Base-by-base conservation (phyloP, 257 asterid genomes). In the Thymus mandschuricus region DNA sequence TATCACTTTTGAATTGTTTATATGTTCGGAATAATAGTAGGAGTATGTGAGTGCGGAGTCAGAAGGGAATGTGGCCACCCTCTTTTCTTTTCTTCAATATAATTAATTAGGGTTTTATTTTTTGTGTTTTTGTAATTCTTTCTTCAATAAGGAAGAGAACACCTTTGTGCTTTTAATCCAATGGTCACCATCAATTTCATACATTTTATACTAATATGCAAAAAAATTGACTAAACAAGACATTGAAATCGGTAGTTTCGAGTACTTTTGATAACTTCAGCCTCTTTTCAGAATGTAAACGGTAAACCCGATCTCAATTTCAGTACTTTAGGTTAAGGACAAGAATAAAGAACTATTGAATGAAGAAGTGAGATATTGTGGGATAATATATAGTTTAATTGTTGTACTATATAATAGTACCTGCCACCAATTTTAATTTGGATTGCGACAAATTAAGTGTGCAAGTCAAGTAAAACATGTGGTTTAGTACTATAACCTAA, bases 21-120 rank as follows among this genome's bases (percentile, higher is more conserved):
- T 86, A 44, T 81, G 89, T 89, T 76, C 78, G 84, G 95, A 87
- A 74, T 87, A 74, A 50, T 21, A 21, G 0, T 21, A 21, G 21
- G 21, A 21, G 21, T 87, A 86, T 86, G 86, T 81, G 81, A 87
- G 95, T 89, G 96, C 89, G 90, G 85, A 84, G 82, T 89, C 84
- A 85, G 87, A 85, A 78, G 50, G 12, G 50, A 55, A 9, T 78
- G 54, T 83, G 40, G 49, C 71, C 56, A 43, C 69, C 68, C 68
- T 63, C 41, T 40, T 75, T 80, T 80, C 6, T 82, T 21, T 21
- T 21, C 21, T 21, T 21, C 21, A 21, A 21, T 21, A 21, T 21
- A 21, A 21, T 21, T 21, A 21, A 21, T 21, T 73, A 67, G 80
- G 80, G 78, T 75, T 73, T 60, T 35, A 35, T 34, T 44, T 49